phyloP scores from a whole-genome alignment of 345 rosid genomes.

The Tarenaya hassleriana region DNA sequence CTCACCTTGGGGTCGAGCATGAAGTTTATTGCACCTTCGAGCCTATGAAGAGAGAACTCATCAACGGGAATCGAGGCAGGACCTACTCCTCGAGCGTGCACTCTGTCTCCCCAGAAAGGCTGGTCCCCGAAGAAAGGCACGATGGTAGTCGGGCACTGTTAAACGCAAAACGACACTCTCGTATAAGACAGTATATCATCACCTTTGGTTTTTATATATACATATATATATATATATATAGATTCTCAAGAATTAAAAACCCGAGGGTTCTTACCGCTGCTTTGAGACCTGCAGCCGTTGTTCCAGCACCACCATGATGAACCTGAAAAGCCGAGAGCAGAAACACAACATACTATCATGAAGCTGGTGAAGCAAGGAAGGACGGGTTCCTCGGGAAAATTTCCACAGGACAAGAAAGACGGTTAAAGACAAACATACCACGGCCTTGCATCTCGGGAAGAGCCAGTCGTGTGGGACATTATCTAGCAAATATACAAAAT shows the following conservation, averaged over 20 bases:
- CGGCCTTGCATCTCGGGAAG: slow-evolving; percentile 95
- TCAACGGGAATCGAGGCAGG: slow-evolving; percentile 88
- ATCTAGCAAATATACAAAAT: slow-evolving; percentile 72
- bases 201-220: too few relatives aligned
- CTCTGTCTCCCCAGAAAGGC: slow-evolving; percentile 96
- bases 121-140: slow-evolving; percentile 99
- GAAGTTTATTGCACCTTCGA: slow-evolving; percentile 64
- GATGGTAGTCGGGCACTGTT: slow-evolving; percentile 88
- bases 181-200: too few relatives aligned
- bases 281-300: slow-evolving; percentile 97
- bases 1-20: slow-evolving; percentile 68
- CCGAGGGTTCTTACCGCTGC: slow-evolving; percentile 84
- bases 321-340: slow-evolving; percentile 50
- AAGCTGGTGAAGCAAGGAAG: not conserved
- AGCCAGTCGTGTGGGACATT: slow-evolving; percentile 98
- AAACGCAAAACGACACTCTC: slow-evolving; percentile 1
- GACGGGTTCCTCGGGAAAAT: too few relatives aligned
- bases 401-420: too few relatives aligned
- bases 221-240: too few relatives aligned
- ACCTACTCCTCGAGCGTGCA: slow-evolving; percentile 87
- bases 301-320: slow-evolving; percentile 99
- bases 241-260: not conserved
- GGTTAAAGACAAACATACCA: slow-evolving; percentile 91
- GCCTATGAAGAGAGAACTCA: slow-evolving; percentile 77
- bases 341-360: not conserved